phyloP scores from a whole-genome alignment of 768 basidiomycete genomes.

The Pulveroboletus sp. region DNA sequence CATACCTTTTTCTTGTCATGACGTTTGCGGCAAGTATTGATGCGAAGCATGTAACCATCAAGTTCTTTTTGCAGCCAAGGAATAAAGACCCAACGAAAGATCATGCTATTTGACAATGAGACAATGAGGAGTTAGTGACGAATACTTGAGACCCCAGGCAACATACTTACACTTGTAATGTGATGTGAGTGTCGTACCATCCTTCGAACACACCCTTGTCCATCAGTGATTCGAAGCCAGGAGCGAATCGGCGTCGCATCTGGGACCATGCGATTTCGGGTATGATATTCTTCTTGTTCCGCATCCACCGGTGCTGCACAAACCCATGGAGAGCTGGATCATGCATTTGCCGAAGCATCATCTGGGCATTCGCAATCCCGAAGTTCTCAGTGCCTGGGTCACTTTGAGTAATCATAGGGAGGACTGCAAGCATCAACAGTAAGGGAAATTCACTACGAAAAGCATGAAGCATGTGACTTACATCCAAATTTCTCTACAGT shows the following conservation, averaged over 20 bases:
- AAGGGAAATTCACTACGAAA: neutral
- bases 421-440: neutral
- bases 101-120: neutral
- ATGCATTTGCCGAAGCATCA: neutral
- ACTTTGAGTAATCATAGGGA: neutral
- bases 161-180: constrained; percentile 25
- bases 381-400: constrained; percentile 4
- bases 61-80: constrained; percentile 12
- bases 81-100: too few species aligned
- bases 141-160: too few species aligned
- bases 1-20: constrained; percentile 5
- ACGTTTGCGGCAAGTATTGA: constrained; percentile 6
- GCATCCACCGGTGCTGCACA: constrained; percentile 41
- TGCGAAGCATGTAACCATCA: neutral
- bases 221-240: constrained; percentile 36
- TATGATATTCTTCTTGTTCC: constrained; percentile 34
- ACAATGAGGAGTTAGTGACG: too few species aligned
- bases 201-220: constrained; percentile 27
- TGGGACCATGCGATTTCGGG: constrained; percentile 30
- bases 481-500: neutral
- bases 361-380: too few species aligned
- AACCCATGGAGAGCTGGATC: constrained; percentile 37
- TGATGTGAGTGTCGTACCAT: constrained; percentile 27
- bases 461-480: too few species aligned
- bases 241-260: constrained; percentile 22